These are phyloP conservation scores for Ceratobasidium sp. DNA, from an alignment of 1,284 basidiomycete genomes.

Conservation along the genomic window DNA sequence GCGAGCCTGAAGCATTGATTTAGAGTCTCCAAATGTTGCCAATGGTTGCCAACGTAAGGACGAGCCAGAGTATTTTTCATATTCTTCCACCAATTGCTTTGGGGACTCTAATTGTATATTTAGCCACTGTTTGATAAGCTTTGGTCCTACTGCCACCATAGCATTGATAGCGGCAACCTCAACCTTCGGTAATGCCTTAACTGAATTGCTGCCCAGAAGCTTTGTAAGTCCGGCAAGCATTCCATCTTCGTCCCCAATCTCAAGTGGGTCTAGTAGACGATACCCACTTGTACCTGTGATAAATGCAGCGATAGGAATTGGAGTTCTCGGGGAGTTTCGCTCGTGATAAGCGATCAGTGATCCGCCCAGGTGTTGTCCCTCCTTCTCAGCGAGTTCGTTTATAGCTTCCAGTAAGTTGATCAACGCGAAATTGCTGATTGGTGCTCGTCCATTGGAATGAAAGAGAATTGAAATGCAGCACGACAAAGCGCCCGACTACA, in stretches of 20 bases:
- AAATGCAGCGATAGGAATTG: background rate
- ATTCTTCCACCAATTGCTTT: too few relatives aligned
- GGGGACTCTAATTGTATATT: too few relatives aligned
- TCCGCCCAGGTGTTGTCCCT: background rate
- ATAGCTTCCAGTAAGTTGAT: background rate
- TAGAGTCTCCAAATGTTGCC: too few relatives aligned
- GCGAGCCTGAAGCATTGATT: too few relatives aligned
- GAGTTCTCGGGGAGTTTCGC: background rate
- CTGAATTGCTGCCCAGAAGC: background rate
- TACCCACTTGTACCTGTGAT: background rate
- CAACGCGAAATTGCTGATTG: background rate
- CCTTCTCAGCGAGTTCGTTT: background rate
- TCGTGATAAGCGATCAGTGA: background rate
- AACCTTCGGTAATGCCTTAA: background rate
- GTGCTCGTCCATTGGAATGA: background rate
- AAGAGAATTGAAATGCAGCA: background rate
- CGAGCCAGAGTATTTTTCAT: too few relatives aligned
- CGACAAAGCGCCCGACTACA: slow-evolving; percentile 1
- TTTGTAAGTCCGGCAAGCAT: background rate
- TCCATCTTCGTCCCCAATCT: background rate
- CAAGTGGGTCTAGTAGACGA: background rate
- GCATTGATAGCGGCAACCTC: background rate
- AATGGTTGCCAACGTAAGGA: too few relatives aligned
- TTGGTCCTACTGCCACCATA: too few relatives aligned
- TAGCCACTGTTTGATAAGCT: too few relatives aligned